Conservation (phyloP, 2,329 filamentous ascomycete genomes). For the Claviceps spartinae region DNA sequence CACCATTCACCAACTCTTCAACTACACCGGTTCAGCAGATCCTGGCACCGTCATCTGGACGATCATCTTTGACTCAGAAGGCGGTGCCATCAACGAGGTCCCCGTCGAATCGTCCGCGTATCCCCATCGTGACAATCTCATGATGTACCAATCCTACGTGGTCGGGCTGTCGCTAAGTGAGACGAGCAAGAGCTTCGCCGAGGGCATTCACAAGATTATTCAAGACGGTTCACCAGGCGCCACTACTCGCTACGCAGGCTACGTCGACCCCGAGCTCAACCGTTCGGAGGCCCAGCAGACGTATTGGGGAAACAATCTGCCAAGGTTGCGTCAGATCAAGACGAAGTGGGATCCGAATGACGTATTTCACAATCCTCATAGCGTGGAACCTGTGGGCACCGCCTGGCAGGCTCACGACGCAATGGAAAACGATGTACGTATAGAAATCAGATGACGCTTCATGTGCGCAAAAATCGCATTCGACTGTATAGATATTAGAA, state of each 20-base stretch:
- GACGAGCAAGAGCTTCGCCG: slow-evolving; percentile 36
- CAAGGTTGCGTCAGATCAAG: slow-evolving; percentile 35
- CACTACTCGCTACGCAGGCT: slow-evolving; percentile 46
- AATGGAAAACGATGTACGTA: slow-evolving; percentile 36
- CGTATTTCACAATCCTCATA: slow-evolving; percentile 47
- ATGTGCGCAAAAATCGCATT: no score
- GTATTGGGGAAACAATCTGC: slow-evolving; percentile 43
- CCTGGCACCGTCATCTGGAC: slow-evolving; percentile 44
- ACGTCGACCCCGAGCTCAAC: slow-evolving; percentile 41
- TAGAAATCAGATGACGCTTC: slow-evolving; percentile 43
- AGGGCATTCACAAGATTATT: slow-evolving; percentile 34
- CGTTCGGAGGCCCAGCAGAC: slow-evolving; percentile 28
- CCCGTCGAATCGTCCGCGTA: slow-evolving; percentile 44
- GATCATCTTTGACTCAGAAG: slow-evolving; percentile 48
- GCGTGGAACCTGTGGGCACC: slow-evolving; percentile 35
- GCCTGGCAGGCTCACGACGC: slow-evolving; percentile 39
- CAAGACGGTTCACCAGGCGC: slow-evolving; percentile 22
- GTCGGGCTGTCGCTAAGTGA: slow-evolving; percentile 33
- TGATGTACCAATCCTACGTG: slow-evolving; percentile 51
- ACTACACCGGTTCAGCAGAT: slow-evolving; percentile 34
- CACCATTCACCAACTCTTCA: slow-evolving; percentile 35
- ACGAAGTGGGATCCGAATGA: slow-evolving; percentile 36
- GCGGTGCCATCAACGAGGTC: slow-evolving; percentile 45
- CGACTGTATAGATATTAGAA: no score
- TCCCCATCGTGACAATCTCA: slow-evolving; percentile 48